Evolutionary conservation across 768 basidiomycete species (phyloP), one percentile per base, ranked within the genome.

Genomic region (Xerocomellus amylosporus): DNA sequence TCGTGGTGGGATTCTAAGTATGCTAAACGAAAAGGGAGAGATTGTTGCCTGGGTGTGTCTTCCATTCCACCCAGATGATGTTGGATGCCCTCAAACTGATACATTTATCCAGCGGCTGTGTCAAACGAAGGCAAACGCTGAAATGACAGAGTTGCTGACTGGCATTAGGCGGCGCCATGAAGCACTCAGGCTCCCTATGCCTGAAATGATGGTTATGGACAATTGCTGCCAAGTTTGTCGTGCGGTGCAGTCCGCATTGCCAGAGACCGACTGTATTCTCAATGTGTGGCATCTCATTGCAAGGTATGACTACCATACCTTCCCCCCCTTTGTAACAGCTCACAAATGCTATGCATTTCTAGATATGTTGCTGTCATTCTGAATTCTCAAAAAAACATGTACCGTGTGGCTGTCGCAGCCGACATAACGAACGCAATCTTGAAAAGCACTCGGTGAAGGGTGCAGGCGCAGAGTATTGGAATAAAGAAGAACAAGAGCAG

Each of bases 381-480:
- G 3, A 58, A 64, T 12, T 47, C 48, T 0, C 40, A 19, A 31
- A 55, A 49, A 20, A 64, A 59, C 20, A 38, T 52, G 0, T 36
- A 56, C 22, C 38, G 47, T n/a, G 6, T 4, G 4, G 43, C 33
- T 1, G 45, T 65, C 3, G 41, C 44, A 0, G 4, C 13, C 8
- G 60, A 64, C 26, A 61, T 65, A 34, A 56, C 36, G 1, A 44
- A 53, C 8, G 22, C 55, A 0, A 46, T 65, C 13, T 40, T 64
- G 2, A 58, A 58, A 59, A 6, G 17, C 46, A 24, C 8, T 45
- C 62, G 13, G 43, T 49, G 20, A 48, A 53, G 26, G 42, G 40
- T 2, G 9, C 37, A 0, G 47, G 46, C 4, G 61, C 63, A 0
- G 49, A 53, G 9, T 69, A 69, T 26, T 64, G 61, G 57, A 17